Percentiles rank a stretch among this genome's conserved stretches.
These are phyloP conservation scores for Aureobasidium pullulans DNA, from an alignment of 2,329 filamentous ascomycete genomes.

Conservation along the genomic window DNA sequence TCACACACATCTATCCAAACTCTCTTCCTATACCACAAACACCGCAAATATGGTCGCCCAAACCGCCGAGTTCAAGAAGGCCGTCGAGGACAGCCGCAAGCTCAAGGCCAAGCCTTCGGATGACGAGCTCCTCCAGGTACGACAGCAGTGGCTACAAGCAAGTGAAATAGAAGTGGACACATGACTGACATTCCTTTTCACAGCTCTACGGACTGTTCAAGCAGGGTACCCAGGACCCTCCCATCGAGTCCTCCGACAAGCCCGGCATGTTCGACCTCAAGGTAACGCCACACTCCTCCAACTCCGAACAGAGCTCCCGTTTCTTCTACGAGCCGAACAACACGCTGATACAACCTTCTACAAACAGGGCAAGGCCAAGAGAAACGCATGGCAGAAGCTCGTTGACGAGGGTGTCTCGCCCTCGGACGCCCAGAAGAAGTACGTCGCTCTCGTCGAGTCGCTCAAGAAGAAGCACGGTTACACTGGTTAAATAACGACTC, in stretches of 20 bases:
- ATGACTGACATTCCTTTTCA: neutral
- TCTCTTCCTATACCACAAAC: neutral
- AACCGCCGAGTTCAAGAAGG: slow-evolving; percentile 74
- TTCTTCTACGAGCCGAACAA: neutral
- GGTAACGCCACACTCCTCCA: slow-evolving; percentile 38
- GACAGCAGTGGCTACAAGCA: slow-evolving; percentile 1
- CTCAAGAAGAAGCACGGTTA: slow-evolving; percentile 65
- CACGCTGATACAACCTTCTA: neutral
- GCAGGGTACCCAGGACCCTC: slow-evolving; percentile 32
- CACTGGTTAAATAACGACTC: slow-evolving; percentile 38
- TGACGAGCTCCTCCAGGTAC: slow-evolving; percentile 56
- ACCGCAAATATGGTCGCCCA: slow-evolving; percentile 17
- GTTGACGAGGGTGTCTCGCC: slow-evolving; percentile 56
- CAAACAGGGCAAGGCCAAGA: slow-evolving; percentile 59
- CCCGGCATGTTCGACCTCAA: slow-evolving; percentile 67
- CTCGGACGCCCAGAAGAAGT: slow-evolving; percentile 66
- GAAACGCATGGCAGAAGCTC: slow-evolving; percentile 65
- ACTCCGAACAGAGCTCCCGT: neutral
- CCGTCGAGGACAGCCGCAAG: slow-evolving; percentile 58
- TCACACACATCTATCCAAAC: neutral
- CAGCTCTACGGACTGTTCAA: slow-evolving; percentile 48
- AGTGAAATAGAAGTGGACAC: neutral
- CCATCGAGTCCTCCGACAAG: slow-evolving; percentile 33
- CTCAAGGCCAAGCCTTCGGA: slow-evolving; percentile 57
- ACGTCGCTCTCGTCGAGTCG: slow-evolving; percentile 64